Conservation (phyloP, 257 asterid genomes). For the Plantago major region DNA sequence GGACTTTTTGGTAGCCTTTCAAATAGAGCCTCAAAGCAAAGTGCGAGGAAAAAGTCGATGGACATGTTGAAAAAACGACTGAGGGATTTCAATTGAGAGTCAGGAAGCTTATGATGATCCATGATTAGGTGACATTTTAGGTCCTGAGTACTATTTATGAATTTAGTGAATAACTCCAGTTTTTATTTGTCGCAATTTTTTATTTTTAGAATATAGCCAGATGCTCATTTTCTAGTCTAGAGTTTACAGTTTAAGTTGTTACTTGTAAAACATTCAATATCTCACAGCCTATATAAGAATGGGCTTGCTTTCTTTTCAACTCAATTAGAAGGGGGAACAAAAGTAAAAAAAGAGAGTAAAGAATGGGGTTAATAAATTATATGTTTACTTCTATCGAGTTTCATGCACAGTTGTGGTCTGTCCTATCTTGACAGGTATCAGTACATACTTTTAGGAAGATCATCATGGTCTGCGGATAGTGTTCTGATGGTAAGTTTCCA, state of each 20-base stretch:
- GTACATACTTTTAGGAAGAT: no score
- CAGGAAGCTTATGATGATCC: slow-evolving; percentile 9
- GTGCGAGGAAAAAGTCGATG: slow-evolving; percentile 79
- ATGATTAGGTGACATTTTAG: slow-evolving; percentile 25
- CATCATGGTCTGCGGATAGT: no score
- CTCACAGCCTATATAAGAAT: not conserved
- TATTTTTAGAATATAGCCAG: not conserved
- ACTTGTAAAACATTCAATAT: not conserved
- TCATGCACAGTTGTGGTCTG: no score
- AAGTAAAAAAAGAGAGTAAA: no score
- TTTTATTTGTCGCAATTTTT: not conserved
- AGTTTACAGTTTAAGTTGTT: not conserved
- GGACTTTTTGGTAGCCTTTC: slow-evolving; percentile 90
- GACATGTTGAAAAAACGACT: slow-evolving; percentile 72
- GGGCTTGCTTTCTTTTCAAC: not conserved
- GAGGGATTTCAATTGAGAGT: slow-evolving; percentile 69
- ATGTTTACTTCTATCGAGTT: no score
- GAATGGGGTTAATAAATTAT: no score
- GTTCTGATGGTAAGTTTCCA: no score
- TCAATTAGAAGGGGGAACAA: no score
- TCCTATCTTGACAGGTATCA: no score
- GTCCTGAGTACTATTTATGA: not conserved
- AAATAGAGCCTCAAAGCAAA: slow-evolving; percentile 66
- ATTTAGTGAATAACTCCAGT: not conserved
- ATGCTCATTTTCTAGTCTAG: slow-evolving; percentile 8